Base-by-base conservation (phyloP, 257 asterid species). In the Paulownia fortunei region DNA sequence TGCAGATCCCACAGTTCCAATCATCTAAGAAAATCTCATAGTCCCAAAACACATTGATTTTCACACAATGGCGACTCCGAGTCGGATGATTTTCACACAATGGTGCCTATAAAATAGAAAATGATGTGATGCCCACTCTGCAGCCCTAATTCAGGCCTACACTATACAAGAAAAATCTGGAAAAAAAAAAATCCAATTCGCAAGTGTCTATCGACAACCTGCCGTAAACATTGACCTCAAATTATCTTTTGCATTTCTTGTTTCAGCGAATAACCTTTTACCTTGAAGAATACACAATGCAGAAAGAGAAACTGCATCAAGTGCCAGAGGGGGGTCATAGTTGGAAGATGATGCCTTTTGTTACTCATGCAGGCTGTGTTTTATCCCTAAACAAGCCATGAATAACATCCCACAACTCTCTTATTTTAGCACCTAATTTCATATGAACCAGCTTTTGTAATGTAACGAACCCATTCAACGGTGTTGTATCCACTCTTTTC, bases 401-500 rank as follows among this genome's bases (percentile, higher is more conserved):
- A 19, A 55, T 49, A 47, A 65, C 62, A 68, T 19, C 63, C 72
- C 30, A 52, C 39, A 44, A 55, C 67, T 58, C 80, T 23, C 8
- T 62, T 24, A 56, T 73, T 83, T 86, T 87, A 93, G 85, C 99
- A 93, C 85, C 99, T 89, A 83, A 95, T 85, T 88, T 95, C 99
- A 23, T 95, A 95, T 6, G 99, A 95, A 66, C 99, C 99, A 47
- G 98, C 99, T 87, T 95, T 95, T 39, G 98, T 95, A 69, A 95
- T 95, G 79, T 95, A 95, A 74, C 99, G 99, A 63, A 95, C 99
- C 99, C 99, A 95, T 85, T 95, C 99, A 32, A 95, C 99, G 0
- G 99, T 95, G 86, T 95, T 95, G 87, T 95, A 95, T 36, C 99
- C 99, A 60, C 97, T 95, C 92, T 95, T 95, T 85, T 95, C 98